Percentiles rank a stretch among this genome's conserved stretches.
Conservation (phyloP, 805 yeast species). For the Yarrowia keelungensis region DNA sequence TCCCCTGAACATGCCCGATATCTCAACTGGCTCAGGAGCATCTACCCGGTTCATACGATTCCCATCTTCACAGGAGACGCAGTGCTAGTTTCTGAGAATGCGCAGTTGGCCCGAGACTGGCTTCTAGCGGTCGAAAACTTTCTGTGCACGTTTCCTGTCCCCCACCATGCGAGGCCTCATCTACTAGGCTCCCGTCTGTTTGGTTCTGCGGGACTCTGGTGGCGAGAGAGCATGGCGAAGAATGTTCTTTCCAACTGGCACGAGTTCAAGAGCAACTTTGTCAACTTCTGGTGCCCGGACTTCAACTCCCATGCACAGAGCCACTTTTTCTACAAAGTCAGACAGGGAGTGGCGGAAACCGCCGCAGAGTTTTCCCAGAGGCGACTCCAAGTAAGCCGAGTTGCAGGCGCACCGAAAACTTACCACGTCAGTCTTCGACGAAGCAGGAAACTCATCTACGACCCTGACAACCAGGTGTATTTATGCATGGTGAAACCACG, state of each 20-base stretch:
- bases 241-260: constrained; percentile 10
- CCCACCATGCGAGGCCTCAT: constrained; percentile 2
- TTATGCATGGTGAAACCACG: constrained; percentile 10
- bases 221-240: constrained; percentile 12
- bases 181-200: constrained; percentile 5
- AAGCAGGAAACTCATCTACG: constrained; percentile 17
- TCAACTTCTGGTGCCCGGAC: neutral
- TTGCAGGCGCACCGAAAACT: neutral
- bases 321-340: constrained; percentile 16
- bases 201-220: constrained; percentile 10
- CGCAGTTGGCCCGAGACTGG: constrained; percentile 1
- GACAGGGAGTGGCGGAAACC: constrained; percentile 14
- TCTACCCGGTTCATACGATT: constrained; percentile 24
- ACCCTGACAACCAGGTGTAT: constrained; percentile 27
- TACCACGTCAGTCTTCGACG: constrained; percentile 12
- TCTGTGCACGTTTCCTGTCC: constrained; percentile 21
- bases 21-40: constrained; percentile 31
- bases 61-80: constrained; percentile 20
- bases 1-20: constrained; percentile 17
- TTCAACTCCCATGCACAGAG: neutral
- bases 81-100: neutral
- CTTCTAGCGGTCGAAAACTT: constrained; percentile 15
- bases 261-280: constrained; percentile 12
- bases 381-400: neutral
- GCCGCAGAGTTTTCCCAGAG: constrained; percentile 17